Conservation (phyloP, 352 stramenopile genomes). For the Pythium biforme region DNA sequence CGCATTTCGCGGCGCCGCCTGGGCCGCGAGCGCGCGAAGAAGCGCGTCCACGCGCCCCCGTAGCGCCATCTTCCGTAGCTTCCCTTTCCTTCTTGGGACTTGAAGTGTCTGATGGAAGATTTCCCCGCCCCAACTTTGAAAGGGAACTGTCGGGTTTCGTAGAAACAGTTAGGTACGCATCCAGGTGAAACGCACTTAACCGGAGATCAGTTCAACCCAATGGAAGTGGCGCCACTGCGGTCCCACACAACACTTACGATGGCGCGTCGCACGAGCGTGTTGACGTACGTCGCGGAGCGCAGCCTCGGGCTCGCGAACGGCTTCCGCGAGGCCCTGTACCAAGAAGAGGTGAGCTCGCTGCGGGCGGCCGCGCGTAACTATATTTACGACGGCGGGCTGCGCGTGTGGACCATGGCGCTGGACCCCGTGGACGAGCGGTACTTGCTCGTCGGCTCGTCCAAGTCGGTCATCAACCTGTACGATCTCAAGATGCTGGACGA, state of each 20-base stretch:
- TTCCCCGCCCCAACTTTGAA: not conserved
- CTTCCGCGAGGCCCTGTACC: constrained; percentile 45
- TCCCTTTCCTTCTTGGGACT: not conserved
- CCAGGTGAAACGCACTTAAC: not conserved
- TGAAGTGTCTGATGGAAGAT: not conserved
- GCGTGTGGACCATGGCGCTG: constrained; percentile 58
- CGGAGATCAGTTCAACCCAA: constrained; percentile 13
- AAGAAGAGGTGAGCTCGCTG: constrained; percentile 28
- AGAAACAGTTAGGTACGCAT: not conserved
- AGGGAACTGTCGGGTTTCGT: not conserved
- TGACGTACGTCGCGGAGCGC: constrained; percentile 55
- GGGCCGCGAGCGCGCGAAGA: constrained; percentile 17
- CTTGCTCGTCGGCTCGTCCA: constrained; percentile 56
- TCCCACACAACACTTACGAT: no score
- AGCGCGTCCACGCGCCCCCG: constrained; percentile 16
- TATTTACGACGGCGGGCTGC: constrained; percentile 59
- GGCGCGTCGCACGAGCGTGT: constrained; percentile 31
- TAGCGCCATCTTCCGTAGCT: not conserved
- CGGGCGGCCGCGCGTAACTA: constrained; percentile 41
- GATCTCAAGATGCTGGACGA: constrained; percentile 55
- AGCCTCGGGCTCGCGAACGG: constrained; percentile 41
- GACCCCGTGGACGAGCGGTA: constrained; percentile 59
- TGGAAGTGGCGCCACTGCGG: not conserved
- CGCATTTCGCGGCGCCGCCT: not conserved
- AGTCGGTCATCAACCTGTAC: constrained; percentile 60